Percentiles rank a stretch among this genome's conserved stretches.
These are phyloP conservation scores for Paraglomus occultum DNA, from an alignment of 192 early-diverging fungal species.

Conservation along the genomic window DNA sequence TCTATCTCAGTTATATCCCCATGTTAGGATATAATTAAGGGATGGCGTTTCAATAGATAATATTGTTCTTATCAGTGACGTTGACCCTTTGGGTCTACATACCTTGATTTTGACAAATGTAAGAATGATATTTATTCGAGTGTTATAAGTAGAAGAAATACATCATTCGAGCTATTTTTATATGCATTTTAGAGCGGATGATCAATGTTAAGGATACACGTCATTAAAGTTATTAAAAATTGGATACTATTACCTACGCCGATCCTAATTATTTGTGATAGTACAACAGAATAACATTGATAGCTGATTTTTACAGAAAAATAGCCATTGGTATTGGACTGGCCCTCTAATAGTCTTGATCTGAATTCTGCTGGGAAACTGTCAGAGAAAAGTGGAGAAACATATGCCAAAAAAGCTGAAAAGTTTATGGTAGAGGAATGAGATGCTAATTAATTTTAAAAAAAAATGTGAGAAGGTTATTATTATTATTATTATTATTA, in stretches of 20 bases:
- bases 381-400: slow-evolving; percentile 2
- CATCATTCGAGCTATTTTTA: slow-evolving; percentile 12
- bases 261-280: no score
- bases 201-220: slow-evolving; percentile 19
- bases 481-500: no score
- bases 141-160: slow-evolving; percentile 19
- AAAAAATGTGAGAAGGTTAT: no score
- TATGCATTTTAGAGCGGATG: neutral
- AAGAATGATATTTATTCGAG: slow-evolving; percentile 22
- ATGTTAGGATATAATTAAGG: no score
- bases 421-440: neutral
- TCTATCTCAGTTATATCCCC: no score
- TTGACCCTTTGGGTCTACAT: no score
- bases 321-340: slow-evolving; percentile 7
- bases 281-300: no score
- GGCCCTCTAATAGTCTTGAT: slow-evolving; percentile 7
- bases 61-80: no score
- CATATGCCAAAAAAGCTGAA: slow-evolving; percentile 22
- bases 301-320: slow-evolving; percentile 3
- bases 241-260: no score
- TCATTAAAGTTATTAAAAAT: slow-evolving; percentile 18
- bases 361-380: neutral
- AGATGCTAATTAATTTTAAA: no score
- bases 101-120: no score
- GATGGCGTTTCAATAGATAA: no score